phyloP scores from a whole-genome alignment of 2,329 filamentous ascomycete species.

The Colletotrichum lentis region DNA sequence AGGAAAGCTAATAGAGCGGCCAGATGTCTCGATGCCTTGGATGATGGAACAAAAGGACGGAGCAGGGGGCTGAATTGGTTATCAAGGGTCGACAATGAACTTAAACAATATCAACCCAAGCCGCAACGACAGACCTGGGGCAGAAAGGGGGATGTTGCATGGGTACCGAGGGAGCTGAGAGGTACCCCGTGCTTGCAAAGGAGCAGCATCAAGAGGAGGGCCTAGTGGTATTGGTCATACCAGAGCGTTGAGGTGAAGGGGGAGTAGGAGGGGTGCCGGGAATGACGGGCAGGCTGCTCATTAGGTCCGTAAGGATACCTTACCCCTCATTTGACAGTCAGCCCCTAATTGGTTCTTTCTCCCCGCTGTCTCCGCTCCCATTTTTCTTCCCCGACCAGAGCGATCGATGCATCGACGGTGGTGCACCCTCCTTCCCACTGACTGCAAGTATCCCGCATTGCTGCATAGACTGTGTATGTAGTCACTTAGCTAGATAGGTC shows the following conservation, averaged over 20 bases:
- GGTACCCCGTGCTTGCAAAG: neutral
- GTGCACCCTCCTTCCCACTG: conserved; percentile 3
- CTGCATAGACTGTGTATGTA: neutral
- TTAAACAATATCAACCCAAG: neutral
- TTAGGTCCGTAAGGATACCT: neutral
- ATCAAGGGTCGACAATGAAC: neutral
- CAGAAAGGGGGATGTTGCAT: neutral
- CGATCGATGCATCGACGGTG: neutral
- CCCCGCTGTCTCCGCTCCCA: neutral
- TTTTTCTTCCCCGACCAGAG: neutral
- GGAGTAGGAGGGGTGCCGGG: neutral
- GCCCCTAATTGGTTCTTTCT: neutral
- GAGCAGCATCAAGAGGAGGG: neutral
- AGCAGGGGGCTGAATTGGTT: neutral
- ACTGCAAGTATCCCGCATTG: neutral
- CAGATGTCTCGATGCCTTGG: neutral
- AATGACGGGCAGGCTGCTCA: neutral
- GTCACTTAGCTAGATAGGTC: neutral
- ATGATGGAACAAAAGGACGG: conserved; percentile 1
- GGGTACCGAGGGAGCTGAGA: neutral
- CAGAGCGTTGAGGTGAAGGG: neutral
- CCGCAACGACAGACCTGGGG: neutral
- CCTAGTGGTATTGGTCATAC: neutral
- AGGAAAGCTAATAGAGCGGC: neutral
- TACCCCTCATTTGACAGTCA: conserved; percentile 13